Conservation (phyloP, 768 basidiomycete genomes). For the Boletus vermiculosoides region DNA sequence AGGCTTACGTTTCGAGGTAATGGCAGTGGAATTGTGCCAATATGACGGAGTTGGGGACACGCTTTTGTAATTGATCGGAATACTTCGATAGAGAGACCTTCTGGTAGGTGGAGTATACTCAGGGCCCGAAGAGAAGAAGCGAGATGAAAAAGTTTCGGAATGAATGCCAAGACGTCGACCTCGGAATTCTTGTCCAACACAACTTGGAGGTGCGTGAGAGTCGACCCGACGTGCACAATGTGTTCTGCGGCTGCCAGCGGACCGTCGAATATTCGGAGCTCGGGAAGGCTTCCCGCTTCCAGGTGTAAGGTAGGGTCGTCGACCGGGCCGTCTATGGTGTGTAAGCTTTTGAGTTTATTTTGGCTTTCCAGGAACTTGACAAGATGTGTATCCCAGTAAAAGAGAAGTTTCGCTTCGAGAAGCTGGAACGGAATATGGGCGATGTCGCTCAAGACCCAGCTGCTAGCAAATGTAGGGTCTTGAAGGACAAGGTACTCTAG, state of each 20-base stretch:
- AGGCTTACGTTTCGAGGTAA: conserved; percentile 37
- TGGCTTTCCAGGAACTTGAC: conserved; percentile 51
- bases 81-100: conserved; percentile 29
- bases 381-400: conserved; percentile 47
- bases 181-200: conserved; percentile 38
- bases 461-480: conserved; percentile 38
- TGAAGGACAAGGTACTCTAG: conserved; percentile 45
- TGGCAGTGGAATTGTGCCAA: conserved; percentile 40
- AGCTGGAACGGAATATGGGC: conserved; percentile 46
- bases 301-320: conserved; percentile 22
- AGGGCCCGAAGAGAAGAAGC: conserved; percentile 37
- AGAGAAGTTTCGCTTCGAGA: conserved; percentile 45
- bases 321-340: conserved; percentile 28
- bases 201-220: conserved; percentile 48
- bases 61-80: conserved; percentile 34
- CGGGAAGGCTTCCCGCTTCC: conserved; percentile 38
- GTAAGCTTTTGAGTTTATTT: conserved; percentile 40
- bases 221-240: conserved; percentile 34
- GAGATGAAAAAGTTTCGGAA: conserved; percentile 32
- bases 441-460: conserved; percentile 47
- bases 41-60: conserved; percentile 36
- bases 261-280: conserved; percentile 46
- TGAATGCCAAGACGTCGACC: conserved; percentile 29
- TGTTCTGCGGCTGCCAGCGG: conserved; percentile 42
- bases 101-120: conserved; percentile 36